phyloP scores from a whole-genome alignment of 305 asterid genomes.

The Striga hermonthica region DNA sequence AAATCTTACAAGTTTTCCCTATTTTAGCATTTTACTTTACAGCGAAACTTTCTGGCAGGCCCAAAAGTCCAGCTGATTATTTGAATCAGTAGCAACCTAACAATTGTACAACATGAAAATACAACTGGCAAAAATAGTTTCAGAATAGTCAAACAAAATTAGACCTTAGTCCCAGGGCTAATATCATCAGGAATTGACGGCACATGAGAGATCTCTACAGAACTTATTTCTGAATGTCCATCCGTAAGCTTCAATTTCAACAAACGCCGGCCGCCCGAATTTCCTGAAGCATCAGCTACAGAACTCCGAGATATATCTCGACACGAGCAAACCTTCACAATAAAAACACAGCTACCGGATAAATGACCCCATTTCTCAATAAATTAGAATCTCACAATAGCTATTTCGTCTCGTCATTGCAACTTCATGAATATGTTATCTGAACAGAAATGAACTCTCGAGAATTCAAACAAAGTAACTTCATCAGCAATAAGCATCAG shows the following conservation, averaged over 20 bases:
- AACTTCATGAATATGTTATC: background rate
- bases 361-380: background rate
- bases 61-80: slow-evolving; percentile 13
- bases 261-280: slow-evolving; percentile 49
- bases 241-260: slow-evolving; percentile 76
- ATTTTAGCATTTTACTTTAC: background rate
- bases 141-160: background rate
- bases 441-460: background rate
- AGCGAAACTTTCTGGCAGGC: slow-evolving; percentile 11
- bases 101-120: background rate
- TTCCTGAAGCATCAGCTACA: slow-evolving; percentile 53
- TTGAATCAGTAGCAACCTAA: background rate
- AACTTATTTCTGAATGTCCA: slow-evolving; percentile 70
- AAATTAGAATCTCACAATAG: background rate
- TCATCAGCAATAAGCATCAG: no score
- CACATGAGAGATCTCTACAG: slow-evolving; percentile 64
- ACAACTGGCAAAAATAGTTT: no score
- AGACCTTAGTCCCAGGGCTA: slow-evolving; percentile 87
- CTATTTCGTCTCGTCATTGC: background rate
- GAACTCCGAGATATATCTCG: slow-evolving; percentile 65
- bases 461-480: slow-evolving; percentile 2
- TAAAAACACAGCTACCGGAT: slow-evolving; percentile 2
- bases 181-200: slow-evolving; percentile 66
- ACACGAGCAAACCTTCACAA: slow-evolving; percentile 52
- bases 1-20: background rate